These are phyloP conservation scores for Trichoderma arundinaceum DNA, from an alignment of 2,329 filamentous ascomycete species.

Conservation along the genomic window DNA sequence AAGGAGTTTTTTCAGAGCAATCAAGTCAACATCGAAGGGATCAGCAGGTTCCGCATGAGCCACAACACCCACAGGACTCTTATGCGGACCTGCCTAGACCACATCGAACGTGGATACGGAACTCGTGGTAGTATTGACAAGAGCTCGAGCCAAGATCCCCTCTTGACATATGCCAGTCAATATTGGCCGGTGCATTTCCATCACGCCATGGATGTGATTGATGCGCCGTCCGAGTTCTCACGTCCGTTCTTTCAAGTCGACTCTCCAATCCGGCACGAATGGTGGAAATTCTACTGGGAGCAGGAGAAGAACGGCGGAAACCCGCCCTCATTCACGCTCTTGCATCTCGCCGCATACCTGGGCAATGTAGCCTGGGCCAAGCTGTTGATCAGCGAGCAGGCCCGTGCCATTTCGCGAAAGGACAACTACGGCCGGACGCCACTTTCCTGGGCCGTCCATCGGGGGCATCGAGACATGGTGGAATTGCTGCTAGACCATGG, in stretches of 20 bases:
- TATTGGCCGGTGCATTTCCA: slow-evolving; percentile 22
- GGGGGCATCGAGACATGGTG: slow-evolving; percentile 12
- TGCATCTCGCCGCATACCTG: slow-evolving; percentile 22
- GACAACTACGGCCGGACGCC: slow-evolving; percentile 19
- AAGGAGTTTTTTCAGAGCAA: slow-evolving; percentile 24
- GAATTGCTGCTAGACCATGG: slow-evolving; percentile 16
- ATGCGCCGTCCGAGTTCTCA: slow-evolving; percentile 4
- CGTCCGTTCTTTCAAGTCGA: slow-evolving; percentile 11
- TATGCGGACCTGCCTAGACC: slow-evolving; percentile 12
- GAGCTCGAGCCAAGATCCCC: slow-evolving; percentile 3
- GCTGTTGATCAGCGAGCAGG: slow-evolving; percentile 1
- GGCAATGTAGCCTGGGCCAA: slow-evolving; percentile 18
- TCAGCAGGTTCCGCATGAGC: slow-evolving; percentile 10
- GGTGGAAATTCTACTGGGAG: slow-evolving; percentile 24
- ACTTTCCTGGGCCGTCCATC: slow-evolving; percentile 18
- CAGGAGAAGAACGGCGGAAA: slow-evolving; percentile 24
- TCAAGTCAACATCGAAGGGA: slow-evolving; percentile 17
- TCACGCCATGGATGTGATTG: slow-evolving; percentile 21
- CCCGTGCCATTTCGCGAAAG: slow-evolving; percentile 16
- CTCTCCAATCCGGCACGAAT: slow-evolving; percentile 9
- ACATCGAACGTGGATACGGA: slow-evolving; percentile 10
- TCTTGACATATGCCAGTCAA: slow-evolving; percentile 19
- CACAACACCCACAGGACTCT: slow-evolving; percentile 12
- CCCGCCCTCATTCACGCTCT: slow-evolving; percentile 13
- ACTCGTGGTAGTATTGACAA: background rate